These are phyloP conservation scores for Candida palmyrensis DNA, from an alignment of 805 yeast genomes.

Conservation along the genomic window DNA sequence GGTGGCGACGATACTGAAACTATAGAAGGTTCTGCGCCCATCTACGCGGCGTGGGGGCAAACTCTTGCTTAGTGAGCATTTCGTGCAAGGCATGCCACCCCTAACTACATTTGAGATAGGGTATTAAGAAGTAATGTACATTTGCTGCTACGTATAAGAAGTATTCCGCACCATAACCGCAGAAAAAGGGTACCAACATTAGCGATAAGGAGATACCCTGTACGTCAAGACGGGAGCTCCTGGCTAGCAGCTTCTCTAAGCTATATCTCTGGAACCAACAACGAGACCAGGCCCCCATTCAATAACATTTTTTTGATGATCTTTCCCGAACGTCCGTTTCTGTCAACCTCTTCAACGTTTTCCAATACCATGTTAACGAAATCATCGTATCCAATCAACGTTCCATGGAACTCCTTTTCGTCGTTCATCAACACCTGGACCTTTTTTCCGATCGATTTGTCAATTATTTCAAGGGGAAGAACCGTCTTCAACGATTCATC, in stretches of 20 bases:
- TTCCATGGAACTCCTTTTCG: constrained; percentile 81
- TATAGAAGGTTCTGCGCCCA: too few species aligned
- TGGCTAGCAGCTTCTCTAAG: too few species aligned
- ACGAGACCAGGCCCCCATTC: constrained; percentile 68
- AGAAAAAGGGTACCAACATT: neutral
- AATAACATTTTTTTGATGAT: constrained; percentile 56
- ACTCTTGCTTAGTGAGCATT: too few species aligned
- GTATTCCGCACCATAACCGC: neutral
- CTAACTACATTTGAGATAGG: too few species aligned
- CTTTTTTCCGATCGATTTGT: constrained; percentile 76
- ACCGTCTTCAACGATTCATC: constrained; percentile 12
- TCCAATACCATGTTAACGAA: constrained; percentile 87
- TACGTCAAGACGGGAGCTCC: too few species aligned
- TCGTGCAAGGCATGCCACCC: too few species aligned
- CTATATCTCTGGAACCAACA: constrained; percentile 38
- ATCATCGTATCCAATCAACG: constrained; percentile 88
- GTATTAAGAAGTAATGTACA: too few species aligned
- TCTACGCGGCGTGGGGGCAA: too few species aligned
- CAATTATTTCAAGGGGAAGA: constrained; percentile 81
- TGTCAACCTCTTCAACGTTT: constrained; percentile 62
- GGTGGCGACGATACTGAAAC: too few species aligned
- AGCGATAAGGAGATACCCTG: too few species aligned
- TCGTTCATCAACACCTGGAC: constrained; percentile 65
- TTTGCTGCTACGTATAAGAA: neutral
- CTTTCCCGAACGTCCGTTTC: constrained; percentile 38